Base-by-base conservation (phyloP, 345 rosid species). In the Hibiscus syriacus region DNA sequence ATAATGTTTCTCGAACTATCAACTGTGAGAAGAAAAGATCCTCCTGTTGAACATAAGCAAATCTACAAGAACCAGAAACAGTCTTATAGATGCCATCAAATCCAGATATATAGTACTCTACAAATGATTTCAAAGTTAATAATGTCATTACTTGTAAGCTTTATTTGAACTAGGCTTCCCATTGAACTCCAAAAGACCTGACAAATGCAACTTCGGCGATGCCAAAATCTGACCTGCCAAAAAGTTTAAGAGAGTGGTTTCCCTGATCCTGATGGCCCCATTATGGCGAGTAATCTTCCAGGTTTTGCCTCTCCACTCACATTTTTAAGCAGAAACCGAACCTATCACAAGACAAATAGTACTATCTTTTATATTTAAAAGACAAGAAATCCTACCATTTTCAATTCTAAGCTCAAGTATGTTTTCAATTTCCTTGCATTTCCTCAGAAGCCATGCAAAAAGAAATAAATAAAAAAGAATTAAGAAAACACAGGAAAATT, bases 261-360 rank as follows among this genome's bases (percentile, higher is more conserved):
- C 61, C 99, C 99, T n/a, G 99, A 94, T 13, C 99, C 99, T 4
- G 99, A 91, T 4, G 99, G 92, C 2, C 99, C 97, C 99, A 94
- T 94, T 39, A 89, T 83, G 17, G 99, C 99, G 34, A 90, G 83
- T 74, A 94, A 82, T 70, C 91, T 86, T 70, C 99, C 95, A 1
- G 99, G 99, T 77, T 84, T 86, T 2, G 97, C 97, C 80, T 90
- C 96, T 76, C 99, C 99, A 27, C 87, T 75, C 16, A 94, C 90
- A 64, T 90, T 81, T n/a, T 86, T 80, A 26, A 94, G 79, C 86
- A 94, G 68, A 81, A 94, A 94, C 27, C 95, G 77, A 75, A 89
- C 87, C 99, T 90, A 74, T 64, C 72, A 54, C 46, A 17, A 73
- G 70, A 38, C 3, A 69, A 59, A 63, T 6, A 59, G 5, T 56